phyloP scores from a whole-genome alignment of 148 eudicot genomes.

The Chenopodium suecicum region DNA sequence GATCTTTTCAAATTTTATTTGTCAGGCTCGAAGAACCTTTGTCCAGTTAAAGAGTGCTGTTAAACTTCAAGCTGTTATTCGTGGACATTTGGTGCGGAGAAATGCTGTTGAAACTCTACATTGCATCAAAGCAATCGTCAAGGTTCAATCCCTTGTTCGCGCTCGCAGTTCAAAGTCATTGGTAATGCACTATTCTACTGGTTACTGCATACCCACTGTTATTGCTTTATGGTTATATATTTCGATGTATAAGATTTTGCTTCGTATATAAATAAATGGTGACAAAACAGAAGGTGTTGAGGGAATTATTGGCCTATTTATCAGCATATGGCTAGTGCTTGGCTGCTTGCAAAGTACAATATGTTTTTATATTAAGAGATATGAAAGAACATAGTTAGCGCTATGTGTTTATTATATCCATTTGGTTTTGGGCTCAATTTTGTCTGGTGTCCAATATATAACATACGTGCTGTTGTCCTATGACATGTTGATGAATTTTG shows the following conservation, averaged over 20 bases:
- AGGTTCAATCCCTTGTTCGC: conserved; percentile 80
- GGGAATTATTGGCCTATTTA: too few relatives aligned
- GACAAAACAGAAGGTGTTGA: background rate
- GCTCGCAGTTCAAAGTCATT: conserved; percentile 46
- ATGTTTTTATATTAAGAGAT: background rate
- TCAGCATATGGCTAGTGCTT: background rate
- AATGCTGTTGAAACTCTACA: conserved; percentile 83
- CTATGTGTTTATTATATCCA: background rate
- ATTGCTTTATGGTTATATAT: background rate
- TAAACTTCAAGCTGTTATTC: conserved; percentile 87
- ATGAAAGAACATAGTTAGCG: background rate
- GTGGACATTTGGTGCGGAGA: conserved; percentile 78
- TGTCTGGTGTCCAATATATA: background rate
- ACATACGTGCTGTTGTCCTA: background rate
- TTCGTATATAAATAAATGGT: too few relatives aligned
- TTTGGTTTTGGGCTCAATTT: background rate
- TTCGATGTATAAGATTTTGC: background rate
- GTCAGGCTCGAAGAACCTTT: conserved; percentile 55
- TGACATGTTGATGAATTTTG: background rate
- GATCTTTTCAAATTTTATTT: conserved; percentile 18
- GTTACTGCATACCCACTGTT: background rate
- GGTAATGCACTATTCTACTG: conserved; percentile 36
- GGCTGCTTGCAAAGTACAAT: too few relatives aligned
- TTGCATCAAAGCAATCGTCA: conserved; percentile 81
- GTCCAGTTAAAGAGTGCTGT: conserved; percentile 54